A percentile compares a stretch with the other conserved stretches of the same genome.
Evolutionary conservation across 176 grass and related monocot genomes (phyloP).

Genomic region (Aegilops speltoides): DNA sequence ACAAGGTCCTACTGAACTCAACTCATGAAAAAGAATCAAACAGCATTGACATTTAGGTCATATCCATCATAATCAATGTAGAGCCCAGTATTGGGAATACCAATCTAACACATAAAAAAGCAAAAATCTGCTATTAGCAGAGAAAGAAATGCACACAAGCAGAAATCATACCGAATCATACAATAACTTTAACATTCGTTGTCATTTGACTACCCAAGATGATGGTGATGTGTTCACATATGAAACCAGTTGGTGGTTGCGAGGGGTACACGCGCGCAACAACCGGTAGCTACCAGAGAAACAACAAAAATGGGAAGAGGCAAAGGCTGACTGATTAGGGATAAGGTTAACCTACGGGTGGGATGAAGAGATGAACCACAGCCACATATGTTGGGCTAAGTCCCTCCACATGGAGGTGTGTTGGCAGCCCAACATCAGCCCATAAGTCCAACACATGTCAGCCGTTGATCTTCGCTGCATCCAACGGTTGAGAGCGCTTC

Average conservation of each 20-base stretch:
- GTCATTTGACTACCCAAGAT: slow-evolving; percentile 28
- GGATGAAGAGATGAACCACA: slow-evolving; percentile 33
- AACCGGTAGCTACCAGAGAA: slow-evolving; percentile 38
- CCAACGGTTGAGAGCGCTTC: no score
- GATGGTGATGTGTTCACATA: slow-evolving; percentile 36
- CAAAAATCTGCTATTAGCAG: neutral
- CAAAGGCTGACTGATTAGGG: slow-evolving; percentile 33
- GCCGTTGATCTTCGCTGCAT: no score
- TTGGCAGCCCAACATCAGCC: no score
- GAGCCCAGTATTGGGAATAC: neutral
- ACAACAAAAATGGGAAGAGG: slow-evolving; percentile 39
- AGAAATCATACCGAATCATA: neutral
- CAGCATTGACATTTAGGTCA: slow-evolving; percentile 16
- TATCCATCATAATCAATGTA: slow-evolving; percentile 20
- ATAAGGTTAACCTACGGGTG: slow-evolving; percentile 52
- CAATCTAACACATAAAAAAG: neutral
- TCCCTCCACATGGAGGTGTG: no score
- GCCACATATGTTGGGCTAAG: no score
- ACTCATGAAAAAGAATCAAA: slow-evolving; percentile 24
- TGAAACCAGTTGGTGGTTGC: slow-evolving; percentile 48
- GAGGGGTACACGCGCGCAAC: slow-evolving; percentile 47
- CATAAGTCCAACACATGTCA: no score
- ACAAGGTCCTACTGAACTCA: slow-evolving; percentile 3
- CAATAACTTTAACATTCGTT: neutral
- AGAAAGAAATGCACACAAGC: neutral